These are phyloP conservation scores for Trichoderma parareesei DNA, from an alignment of 495 filamentous ascomycete genomes.

Conservation along the genomic window DNA sequence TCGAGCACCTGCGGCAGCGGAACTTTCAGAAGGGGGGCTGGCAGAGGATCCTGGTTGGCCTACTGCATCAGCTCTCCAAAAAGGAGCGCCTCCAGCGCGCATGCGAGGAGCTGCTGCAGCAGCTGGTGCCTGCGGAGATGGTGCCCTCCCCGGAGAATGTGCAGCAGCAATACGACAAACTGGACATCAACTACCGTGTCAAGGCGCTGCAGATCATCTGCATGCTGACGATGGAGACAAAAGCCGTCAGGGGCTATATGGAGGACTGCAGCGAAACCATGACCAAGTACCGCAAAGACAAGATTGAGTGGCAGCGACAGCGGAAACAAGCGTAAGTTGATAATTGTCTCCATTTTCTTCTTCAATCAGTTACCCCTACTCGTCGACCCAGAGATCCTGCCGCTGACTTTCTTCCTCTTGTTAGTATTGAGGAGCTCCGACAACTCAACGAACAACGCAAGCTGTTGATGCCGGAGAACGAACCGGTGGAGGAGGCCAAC, in stretches of 20 bases:
- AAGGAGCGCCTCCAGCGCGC: slow-evolving; percentile 55
- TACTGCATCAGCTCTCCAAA: slow-evolving; percentile 76
- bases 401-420: slow-evolving; percentile 11
- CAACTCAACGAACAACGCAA: slow-evolving; percentile 80
- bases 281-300: slow-evolving; percentile 89
- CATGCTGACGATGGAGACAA: slow-evolving; percentile 78
- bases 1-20: slow-evolving; percentile 69
- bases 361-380: not conserved
- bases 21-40: slow-evolving; percentile 88
- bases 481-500: slow-evolving; percentile 58
- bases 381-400: not conserved
- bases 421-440: slow-evolving; percentile 74
- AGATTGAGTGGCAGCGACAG: slow-evolving; percentile 81
- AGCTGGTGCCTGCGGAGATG: slow-evolving; percentile 68
- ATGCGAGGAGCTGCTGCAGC: slow-evolving; percentile 70
- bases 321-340: slow-evolving; percentile 72
- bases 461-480: slow-evolving; percentile 67
- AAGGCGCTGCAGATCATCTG: slow-evolving; percentile 78
- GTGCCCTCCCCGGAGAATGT: slow-evolving; percentile 70
- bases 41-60: slow-evolving; percentile 80
- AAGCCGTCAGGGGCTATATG: slow-evolving; percentile 76
- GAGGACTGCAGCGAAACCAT: slow-evolving; percentile 85
- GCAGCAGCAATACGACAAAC: slow-evolving; percentile 54
- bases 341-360: not conserved
- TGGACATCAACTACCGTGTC: slow-evolving; percentile 78